Percentiles rank a stretch among this genome's conserved stretches.
Evolutionary conservation across 1,284 basidiomycete genomes (phyloP).

Genomic region (Ceratobasidium sp.): DNA sequence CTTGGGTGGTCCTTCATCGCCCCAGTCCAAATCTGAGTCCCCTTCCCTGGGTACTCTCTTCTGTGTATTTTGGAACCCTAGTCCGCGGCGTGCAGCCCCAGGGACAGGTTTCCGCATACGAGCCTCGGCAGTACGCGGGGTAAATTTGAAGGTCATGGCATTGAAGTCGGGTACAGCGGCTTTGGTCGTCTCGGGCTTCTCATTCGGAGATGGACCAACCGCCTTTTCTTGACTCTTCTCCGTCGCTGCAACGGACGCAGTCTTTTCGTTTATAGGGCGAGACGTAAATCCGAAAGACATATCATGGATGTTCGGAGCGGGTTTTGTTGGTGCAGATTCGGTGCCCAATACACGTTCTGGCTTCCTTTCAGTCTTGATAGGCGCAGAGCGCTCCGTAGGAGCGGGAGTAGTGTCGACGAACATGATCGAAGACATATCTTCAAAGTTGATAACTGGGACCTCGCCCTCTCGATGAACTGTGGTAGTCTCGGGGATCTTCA

Average conservation of each 20-base stretch:
- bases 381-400: not conserved
- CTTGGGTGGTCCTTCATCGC: slow-evolving; percentile 52
- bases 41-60: slow-evolving; percentile 56
- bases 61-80: slow-evolving; percentile 10
- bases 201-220: too few species aligned
- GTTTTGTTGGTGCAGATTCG: not conserved
- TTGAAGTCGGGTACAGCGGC: slow-evolving; percentile 29
- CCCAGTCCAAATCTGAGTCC: slow-evolving; percentile 82
- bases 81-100: slow-evolving; percentile 2
- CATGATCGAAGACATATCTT: slow-evolving; percentile 35
- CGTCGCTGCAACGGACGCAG: too few species aligned
- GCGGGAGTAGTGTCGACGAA: slow-evolving; percentile 41
- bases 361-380: not conserved
- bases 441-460: slow-evolving; percentile 32
- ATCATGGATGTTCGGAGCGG: slow-evolving; percentile 7
- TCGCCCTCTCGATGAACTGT: not conserved
- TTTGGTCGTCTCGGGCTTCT: not conserved
- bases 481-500: too few species aligned
- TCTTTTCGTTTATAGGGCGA: not conserved
- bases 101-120: slow-evolving; percentile 25
- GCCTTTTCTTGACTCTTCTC: too few species aligned
- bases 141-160: slow-evolving; percentile 33
- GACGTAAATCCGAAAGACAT: slow-evolving; percentile 22
- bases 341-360: slow-evolving; percentile 9
- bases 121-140: slow-evolving; percentile 15